phyloP scores from a whole-genome alignment of 2,329 filamentous ascomycete species.

The Colletotrichum abscissum region DNA sequence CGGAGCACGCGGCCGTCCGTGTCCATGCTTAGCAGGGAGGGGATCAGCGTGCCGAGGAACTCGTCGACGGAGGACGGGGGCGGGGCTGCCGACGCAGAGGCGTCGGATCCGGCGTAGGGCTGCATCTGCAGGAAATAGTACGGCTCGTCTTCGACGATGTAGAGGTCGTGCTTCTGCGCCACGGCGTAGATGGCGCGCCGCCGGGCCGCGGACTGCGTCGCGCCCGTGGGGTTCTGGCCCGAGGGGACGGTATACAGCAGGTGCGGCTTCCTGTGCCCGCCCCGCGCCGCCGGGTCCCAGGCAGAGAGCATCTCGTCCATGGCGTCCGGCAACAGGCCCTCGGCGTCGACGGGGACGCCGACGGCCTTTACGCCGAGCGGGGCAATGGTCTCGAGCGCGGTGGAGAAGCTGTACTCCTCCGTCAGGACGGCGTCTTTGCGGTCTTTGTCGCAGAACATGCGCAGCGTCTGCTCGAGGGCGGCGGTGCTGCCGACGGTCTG shows the following conservation, averaged over 20 bases:
- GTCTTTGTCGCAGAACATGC: conserved; percentile 79
- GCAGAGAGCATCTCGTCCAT: conserved; percentile 62
- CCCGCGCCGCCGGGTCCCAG: conserved; percentile 60
- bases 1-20: conserved; percentile 89
- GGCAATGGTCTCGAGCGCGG: conserved; percentile 68
- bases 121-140: conserved; percentile 96
- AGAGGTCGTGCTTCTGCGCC: conserved; percentile 85
- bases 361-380: conserved; percentile 64
- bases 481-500: conserved; percentile 89
- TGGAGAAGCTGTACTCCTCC: conserved; percentile 92
- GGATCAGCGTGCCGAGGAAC: conserved; percentile 79
- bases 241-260: conserved; percentile 74
- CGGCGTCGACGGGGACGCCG: conserved; percentile 62
- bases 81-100: conserved; percentile 55
- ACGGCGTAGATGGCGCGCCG: conserved; percentile 80
- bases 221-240: conserved; percentile 91
- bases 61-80: conserved; percentile 73
- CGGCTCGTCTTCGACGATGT: conserved; percentile 92
- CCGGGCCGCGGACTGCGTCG: conserved; percentile 78
- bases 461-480: conserved; percentile 83
- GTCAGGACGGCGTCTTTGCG: conserved; percentile 83
- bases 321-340: conserved; percentile 63
- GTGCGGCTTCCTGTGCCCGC: conserved; percentile 62
- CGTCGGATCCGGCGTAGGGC: conserved; percentile 70
- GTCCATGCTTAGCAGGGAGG: conserved; percentile 83